phyloP scores from a whole-genome alignment of 331 rosid genomes.

The Arachis monticola region DNA sequence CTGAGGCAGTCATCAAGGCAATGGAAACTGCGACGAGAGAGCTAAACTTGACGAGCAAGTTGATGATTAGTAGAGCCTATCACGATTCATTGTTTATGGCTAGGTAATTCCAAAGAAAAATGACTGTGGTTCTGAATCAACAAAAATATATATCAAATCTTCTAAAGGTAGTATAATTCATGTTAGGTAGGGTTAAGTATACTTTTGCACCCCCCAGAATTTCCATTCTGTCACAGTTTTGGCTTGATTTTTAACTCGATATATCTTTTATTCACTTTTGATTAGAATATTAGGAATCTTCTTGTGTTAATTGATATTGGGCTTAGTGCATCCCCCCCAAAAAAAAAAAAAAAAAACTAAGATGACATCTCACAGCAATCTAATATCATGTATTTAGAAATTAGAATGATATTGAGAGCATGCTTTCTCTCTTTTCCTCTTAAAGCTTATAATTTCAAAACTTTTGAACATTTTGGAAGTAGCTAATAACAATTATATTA shows the following conservation, averaged over 20 bases:
- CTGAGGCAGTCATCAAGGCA: conserved; percentile 61
- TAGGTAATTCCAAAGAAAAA: conserved; percentile 57
- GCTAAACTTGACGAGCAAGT: conserved; percentile 78
- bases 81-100: conserved; percentile 96
- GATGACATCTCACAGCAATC: background rate
- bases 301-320: conserved; percentile 5
- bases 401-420: conserved; percentile 5
- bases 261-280: conserved; percentile 4
- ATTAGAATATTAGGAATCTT: conserved; percentile 3
- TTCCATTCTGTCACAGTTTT: conserved; percentile 15
- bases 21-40: conserved; percentile 77
- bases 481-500: conserved; percentile 12
- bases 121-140: conserved; percentile 14
- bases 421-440: background rate
- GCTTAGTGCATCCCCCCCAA: background rate
- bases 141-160: conserved; percentile 8
- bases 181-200: conserved; percentile 2
- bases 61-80: conserved; percentile 96
- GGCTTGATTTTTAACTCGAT: background rate
- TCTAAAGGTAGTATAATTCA: conserved; percentile 2
- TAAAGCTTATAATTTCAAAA: conserved; percentile 17
- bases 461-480: conserved; percentile 23
- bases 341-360: no score
- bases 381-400: background rate
- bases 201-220: background rate